Evolutionary conservation across 352 stramenopile species (phyloP).

Genomic region (Phytophthora pseudosyringae): DNA sequence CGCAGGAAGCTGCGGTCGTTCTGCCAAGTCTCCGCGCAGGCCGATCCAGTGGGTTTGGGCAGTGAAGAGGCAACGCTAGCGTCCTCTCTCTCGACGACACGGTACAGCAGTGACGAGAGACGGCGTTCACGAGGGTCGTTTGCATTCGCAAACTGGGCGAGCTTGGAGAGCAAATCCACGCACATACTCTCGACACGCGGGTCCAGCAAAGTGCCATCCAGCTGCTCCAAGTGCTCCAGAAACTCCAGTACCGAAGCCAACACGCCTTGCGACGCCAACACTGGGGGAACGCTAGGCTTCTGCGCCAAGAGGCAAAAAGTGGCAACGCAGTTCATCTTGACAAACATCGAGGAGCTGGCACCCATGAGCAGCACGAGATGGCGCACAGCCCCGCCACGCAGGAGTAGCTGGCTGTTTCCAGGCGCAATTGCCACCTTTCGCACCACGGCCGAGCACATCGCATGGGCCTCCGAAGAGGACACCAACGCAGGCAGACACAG

Average conservation of each 20-base stretch:
- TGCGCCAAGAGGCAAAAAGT: slow-evolving; percentile 67
- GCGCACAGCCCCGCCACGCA: slow-evolving; percentile 60
- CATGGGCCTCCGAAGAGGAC: slow-evolving; percentile 30
- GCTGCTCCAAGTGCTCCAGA: slow-evolving; percentile 41
- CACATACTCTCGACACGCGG: slow-evolving; percentile 65
- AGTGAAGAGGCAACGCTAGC: neutral
- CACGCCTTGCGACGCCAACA: slow-evolving; percentile 65
- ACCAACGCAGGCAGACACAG: slow-evolving; percentile 36
- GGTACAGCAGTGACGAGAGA: slow-evolving; percentile 63
- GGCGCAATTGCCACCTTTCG: slow-evolving; percentile 72
- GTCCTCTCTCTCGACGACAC: slow-evolving; percentile 67
- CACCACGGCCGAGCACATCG: slow-evolving; percentile 62
- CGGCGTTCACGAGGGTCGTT: slow-evolving; percentile 60
- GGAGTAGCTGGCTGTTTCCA: slow-evolving; percentile 66
- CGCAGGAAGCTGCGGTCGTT: slow-evolving; percentile 63
- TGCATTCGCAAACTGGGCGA: slow-evolving; percentile 64
- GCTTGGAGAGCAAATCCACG: slow-evolving; percentile 63
- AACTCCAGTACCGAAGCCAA: slow-evolving; percentile 62
- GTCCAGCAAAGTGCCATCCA: slow-evolving; percentile 19
- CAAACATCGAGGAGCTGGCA: slow-evolving; percentile 36
- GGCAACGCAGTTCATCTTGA: slow-evolving; percentile 76
- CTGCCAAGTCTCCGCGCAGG: slow-evolving; percentile 44
- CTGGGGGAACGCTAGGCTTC: slow-evolving; percentile 45
- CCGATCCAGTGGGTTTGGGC: neutral
- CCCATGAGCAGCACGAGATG: slow-evolving; percentile 61